These are phyloP conservation scores for Linum lewisii DNA, from an alignment of 345 rosid species.

Conservation along the genomic window DNA sequence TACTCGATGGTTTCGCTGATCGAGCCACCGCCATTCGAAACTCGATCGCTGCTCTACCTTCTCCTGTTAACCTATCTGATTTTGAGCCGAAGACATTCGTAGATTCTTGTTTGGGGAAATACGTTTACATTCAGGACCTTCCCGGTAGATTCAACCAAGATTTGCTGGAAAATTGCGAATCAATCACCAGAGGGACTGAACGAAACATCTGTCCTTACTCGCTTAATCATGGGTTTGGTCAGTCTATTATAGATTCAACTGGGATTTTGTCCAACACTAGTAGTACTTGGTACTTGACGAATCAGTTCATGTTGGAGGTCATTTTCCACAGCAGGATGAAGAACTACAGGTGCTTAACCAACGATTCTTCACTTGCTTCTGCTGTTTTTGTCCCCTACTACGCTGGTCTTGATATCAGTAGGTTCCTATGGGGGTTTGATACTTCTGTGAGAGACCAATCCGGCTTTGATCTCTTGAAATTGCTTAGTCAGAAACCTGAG, in stretches of 20 bases:
- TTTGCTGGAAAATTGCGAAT: constrained; percentile 14
- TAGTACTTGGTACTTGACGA: constrained; percentile 16
- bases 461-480: constrained; percentile 15
- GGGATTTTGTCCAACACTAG: constrained; percentile 14
- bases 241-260: constrained; percentile 3
- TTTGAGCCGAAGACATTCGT: neutral
- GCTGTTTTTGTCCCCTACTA: constrained; percentile 20
- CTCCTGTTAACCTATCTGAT: neutral
- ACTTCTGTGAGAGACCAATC: constrained; percentile 17
- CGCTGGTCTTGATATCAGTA: constrained; percentile 19
- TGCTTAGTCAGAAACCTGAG: constrained; percentile 15
- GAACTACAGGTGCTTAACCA: constrained; percentile 18
- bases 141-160: constrained; percentile 20
- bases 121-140: constrained; percentile 17
- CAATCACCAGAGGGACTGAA: constrained; percentile 17
- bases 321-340: constrained; percentile 21
- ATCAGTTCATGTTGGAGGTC: constrained; percentile 20
- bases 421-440: constrained; percentile 17
- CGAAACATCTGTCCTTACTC: constrained; percentile 20
- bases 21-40: neutral
- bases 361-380: constrained; percentile 22
- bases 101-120: constrained; percentile 19
- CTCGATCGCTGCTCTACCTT: neutral
- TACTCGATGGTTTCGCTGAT: neutral
- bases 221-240: constrained; percentile 18